Percentiles rank a stretch among this genome's conserved stretches.
Evolutionary conservation across 306 rosid genomes (phyloP).

Genomic region (Medicago arabica): DNA sequence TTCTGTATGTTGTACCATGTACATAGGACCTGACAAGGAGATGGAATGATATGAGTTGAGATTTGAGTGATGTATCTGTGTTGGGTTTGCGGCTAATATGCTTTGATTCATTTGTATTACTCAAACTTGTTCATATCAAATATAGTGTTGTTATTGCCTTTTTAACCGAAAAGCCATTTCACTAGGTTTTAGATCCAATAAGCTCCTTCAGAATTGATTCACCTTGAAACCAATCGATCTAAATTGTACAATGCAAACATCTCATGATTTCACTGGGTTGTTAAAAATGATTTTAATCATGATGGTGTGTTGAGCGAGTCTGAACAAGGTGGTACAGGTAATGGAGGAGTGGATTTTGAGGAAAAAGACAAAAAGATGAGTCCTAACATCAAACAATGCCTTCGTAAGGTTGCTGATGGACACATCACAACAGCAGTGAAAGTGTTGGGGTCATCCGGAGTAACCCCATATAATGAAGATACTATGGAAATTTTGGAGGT

Average conservation of each 20-base stretch:
- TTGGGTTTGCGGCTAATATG: slow-evolving; percentile 22
- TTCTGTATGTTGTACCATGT: slow-evolving; percentile 70
- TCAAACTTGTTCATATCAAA: slow-evolving; percentile 30
- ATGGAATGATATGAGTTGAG: slow-evolving; percentile 52
- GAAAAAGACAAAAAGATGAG: too few relatives aligned
- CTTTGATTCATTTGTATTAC: slow-evolving; percentile 31
- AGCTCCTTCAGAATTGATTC: slow-evolving; percentile 1
- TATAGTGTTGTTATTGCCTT: not conserved
- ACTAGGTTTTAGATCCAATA: not conserved
- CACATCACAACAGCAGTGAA: too few relatives aligned
- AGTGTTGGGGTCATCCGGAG: too few relatives aligned
- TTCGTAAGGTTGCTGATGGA: too few relatives aligned
- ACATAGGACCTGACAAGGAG: slow-evolving; percentile 81
- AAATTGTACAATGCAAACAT: not conserved
- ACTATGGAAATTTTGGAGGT: too few relatives aligned
- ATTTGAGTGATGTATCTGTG: slow-evolving; percentile 14
- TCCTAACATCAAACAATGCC: too few relatives aligned
- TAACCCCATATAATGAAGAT: too few relatives aligned
- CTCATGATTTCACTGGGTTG: too few relatives aligned
- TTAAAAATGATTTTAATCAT: too few relatives aligned
- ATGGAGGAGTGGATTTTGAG: too few relatives aligned
- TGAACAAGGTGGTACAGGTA: too few relatives aligned
- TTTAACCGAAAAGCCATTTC: slow-evolving; percentile 8
- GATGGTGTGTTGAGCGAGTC: too few relatives aligned
- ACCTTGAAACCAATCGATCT: not conserved